These are phyloP conservation scores for Fusarium zealandicum DNA, from an alignment of 2,329 filamentous ascomycete genomes.

Conservation along the genomic window DNA sequence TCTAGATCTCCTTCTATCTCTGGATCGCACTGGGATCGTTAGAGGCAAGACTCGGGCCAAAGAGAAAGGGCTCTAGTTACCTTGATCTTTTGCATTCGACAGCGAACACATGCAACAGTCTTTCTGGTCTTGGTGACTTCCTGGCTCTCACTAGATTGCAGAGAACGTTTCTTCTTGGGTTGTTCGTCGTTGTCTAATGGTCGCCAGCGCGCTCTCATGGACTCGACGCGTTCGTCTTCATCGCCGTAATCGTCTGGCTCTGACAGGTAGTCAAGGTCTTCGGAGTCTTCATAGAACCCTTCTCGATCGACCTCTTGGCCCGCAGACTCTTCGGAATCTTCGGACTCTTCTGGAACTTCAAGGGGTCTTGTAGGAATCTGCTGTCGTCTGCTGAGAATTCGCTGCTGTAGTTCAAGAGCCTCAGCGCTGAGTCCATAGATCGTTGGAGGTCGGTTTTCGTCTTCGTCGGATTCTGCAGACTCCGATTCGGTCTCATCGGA, in stretches of 20 bases:
- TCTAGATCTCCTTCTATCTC: conserved; percentile 42
- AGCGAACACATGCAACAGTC: conserved; percentile 29
- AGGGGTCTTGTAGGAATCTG: too few species aligned
- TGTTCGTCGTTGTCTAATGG: background rate
- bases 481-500: background rate
- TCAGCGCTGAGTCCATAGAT: background rate
- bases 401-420: too few species aligned
- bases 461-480: background rate
- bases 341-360: background rate
- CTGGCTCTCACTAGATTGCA: conserved; percentile 3
- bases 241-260: background rate
- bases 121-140: conserved; percentile 4
- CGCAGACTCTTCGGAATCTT: background rate
- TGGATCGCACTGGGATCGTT: conserved; percentile 47
- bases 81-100: conserved; percentile 35
- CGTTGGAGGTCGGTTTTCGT: background rate
- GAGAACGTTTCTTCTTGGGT: background rate
- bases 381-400: background rate
- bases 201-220: background rate
- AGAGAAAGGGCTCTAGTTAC: conserved; percentile 10
- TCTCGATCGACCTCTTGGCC: background rate
- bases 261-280: background rate
- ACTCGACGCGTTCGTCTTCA: background rate
- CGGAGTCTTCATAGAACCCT: background rate
- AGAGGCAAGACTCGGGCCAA: background rate